Evolutionary conservation across 75 land plant genomes (phyloP).

Genomic region (Sequoiadendron giganteum): DNA sequence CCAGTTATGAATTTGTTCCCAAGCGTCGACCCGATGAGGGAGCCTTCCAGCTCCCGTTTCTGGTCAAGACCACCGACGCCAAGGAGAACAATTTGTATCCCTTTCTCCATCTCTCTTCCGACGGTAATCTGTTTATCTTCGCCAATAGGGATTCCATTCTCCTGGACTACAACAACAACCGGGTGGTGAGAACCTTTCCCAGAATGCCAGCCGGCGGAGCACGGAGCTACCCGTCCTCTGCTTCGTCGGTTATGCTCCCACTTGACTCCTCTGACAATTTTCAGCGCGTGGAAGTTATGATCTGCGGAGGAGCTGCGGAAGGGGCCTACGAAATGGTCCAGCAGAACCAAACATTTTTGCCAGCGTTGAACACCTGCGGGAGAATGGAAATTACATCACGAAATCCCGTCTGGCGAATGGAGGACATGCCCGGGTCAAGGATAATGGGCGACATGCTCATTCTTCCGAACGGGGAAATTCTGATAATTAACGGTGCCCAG

Average conservation of each 20-base stretch:
- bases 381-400: constrained; percentile 54
- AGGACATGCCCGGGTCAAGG: constrained; percentile 60
- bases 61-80: not conserved
- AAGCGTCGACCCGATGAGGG: not conserved
- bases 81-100: constrained; percentile 36
- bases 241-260: constrained; percentile 33
- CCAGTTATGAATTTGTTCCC: constrained; percentile 43
- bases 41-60: constrained; percentile 28
- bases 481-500: constrained; percentile 69
- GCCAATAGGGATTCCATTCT: constrained; percentile 49
- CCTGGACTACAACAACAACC: constrained; percentile 31
- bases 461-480: constrained; percentile 64
- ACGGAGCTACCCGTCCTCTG: constrained; percentile 38
- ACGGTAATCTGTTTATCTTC: constrained; percentile 48
- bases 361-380: constrained; percentile 45
- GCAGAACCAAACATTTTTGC: constrained; percentile 5
- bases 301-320: constrained; percentile 71
- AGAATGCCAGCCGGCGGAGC: constrained; percentile 28
- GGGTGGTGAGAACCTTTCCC: constrained; percentile 28
- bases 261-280: not conserved
- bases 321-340: constrained; percentile 21
- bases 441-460: constrained; percentile 83
- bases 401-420: constrained; percentile 58
- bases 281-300: constrained; percentile 35
- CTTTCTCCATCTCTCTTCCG: constrained; percentile 19